These are phyloP conservation scores for Diphasiastrum complanatum DNA, from an alignment of 83 land plant genomes.

Conservation along the genomic window DNA sequence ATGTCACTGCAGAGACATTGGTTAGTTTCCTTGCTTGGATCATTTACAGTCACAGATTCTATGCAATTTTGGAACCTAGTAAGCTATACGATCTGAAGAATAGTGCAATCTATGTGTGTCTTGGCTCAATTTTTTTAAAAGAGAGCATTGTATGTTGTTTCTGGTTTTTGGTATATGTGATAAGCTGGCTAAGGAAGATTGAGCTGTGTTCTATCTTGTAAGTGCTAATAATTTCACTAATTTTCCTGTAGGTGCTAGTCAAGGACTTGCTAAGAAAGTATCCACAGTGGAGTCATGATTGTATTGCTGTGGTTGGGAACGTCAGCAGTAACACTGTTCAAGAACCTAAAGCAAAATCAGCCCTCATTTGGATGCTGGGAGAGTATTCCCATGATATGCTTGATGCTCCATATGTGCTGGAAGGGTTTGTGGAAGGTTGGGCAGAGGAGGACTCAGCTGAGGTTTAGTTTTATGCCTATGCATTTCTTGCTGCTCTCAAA, in stretches of 20 bases:
- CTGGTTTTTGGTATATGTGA: no score
- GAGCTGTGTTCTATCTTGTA: neutral
- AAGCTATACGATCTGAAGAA: no score
- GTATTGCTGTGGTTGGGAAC: conserved; percentile 98
- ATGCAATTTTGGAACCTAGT: no score
- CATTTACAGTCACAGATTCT: no score
- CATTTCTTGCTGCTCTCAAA: neutral
- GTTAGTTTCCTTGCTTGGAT: conserved; percentile 38
- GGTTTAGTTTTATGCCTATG: conserved; percentile 35
- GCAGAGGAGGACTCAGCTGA: conserved; percentile 88
- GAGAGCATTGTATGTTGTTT: neutral
- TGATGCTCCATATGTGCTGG: conserved; percentile 93
- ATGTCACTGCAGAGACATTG: conserved; percentile 98
- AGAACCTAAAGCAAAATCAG: conserved; percentile 96
- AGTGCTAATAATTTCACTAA: neutral
- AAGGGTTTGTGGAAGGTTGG: conserved; percentile 84
- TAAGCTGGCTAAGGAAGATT: neutral
- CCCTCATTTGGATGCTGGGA: conserved; percentile 98
- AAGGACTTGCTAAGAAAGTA: conserved; percentile 93
- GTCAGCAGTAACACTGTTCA: conserved; percentile 91
- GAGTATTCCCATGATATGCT: conserved; percentile 95
- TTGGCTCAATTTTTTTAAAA: no score
- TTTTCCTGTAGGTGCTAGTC: conserved; percentile 66
- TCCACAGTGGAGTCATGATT: conserved; percentile 99
- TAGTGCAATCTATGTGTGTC: no score